These are phyloP conservation scores for Penicillium rolfsii DNA, from an alignment of 2,329 filamentous ascomycete genomes.

Conservation along the genomic window DNA sequence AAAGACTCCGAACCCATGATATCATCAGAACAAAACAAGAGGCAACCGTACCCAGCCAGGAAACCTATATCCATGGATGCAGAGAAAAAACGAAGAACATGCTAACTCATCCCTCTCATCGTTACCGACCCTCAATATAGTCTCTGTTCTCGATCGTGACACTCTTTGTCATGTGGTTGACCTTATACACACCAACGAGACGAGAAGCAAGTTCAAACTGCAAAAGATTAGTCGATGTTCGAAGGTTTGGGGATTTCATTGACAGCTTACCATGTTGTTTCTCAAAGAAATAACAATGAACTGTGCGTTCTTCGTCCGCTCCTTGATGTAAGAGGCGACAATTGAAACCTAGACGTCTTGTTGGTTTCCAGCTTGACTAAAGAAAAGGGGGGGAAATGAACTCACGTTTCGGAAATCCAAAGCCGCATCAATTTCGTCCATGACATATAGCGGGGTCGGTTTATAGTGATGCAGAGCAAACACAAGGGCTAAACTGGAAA, in stretches of 20 bases:
- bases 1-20: conserved; percentile 31
- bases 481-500: conserved; percentile 90
- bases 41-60: conserved; percentile 24
- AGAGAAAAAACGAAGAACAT: conserved; percentile 19
- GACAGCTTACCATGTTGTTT: conserved; percentile 80
- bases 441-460: conserved; percentile 95
- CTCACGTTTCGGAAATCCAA: conserved; percentile 96
- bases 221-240: conserved; percentile 12
- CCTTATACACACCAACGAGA: conserved; percentile 97
- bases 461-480: conserved; percentile 98
- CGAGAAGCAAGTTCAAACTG: conserved; percentile 91
- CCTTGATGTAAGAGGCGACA: conserved; percentile 98
- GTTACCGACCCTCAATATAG: conserved; percentile 59
- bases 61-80: conserved; percentile 25
- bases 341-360: conserved; percentile 73
- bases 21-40: conserved; percentile 30
- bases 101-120: conserved; percentile 11
- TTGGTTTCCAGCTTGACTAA: conserved; percentile 15
- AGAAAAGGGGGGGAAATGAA: conserved; percentile 30
- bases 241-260: not conserved
- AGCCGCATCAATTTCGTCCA: conserved; percentile 99
- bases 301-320: conserved; percentile 97
- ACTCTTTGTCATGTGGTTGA: conserved; percentile 97
- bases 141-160: conserved; percentile 85
- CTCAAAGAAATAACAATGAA: conserved; percentile 97